Evolutionary conservation across 108 stramenopile genomes (phyloP).

Genomic region (Parietichytrium sp.): DNA sequence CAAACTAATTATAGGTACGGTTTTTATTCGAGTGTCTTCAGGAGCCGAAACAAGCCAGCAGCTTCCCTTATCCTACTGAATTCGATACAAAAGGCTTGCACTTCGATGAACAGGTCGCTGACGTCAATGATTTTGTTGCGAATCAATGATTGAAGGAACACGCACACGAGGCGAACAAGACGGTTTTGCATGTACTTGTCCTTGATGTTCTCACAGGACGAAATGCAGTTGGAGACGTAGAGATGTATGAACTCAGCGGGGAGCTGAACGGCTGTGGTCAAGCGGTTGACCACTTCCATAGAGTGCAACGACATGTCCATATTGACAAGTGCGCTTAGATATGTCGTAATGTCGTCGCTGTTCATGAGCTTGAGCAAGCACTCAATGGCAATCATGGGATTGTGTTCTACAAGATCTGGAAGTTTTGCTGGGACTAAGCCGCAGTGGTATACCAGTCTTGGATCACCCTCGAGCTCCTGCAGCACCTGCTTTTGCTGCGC

Average conservation of each 20-base stretch:
- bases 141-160: slow-evolving; percentile 89
- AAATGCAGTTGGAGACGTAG: slow-evolving; percentile 91
- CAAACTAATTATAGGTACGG: no score
- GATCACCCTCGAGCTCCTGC: slow-evolving; percentile 50
- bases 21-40: slow-evolving; percentile 59
- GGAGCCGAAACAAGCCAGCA: slow-evolving; percentile 78
- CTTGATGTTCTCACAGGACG: slow-evolving; percentile 83
- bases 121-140: slow-evolving; percentile 88
- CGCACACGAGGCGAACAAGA: slow-evolving; percentile 90
- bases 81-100: slow-evolving; percentile 93
- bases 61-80: slow-evolving; percentile 91
- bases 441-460: slow-evolving; percentile 53
- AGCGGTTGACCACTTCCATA: slow-evolving; percentile 92
- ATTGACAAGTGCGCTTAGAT: slow-evolving; percentile 83
- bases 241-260: slow-evolving; percentile 92
- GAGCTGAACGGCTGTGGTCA: slow-evolving; percentile 73
- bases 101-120: slow-evolving; percentile 84
- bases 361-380: slow-evolving; percentile 78
- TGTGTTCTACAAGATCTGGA: slow-evolving; percentile 88
- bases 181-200: slow-evolving; percentile 91
- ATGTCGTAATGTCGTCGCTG: slow-evolving; percentile 42
- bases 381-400: slow-evolving; percentile 86
- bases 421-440: slow-evolving; percentile 85
- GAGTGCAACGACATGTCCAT: slow-evolving; percentile 95
- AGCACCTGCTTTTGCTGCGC: slow-evolving; percentile 54